A percentile compares a stretch with the other conserved stretches of the same genome.
These are phyloP conservation scores for Amanita thiersii DNA, from an alignment of 768 basidiomycete genomes.

Conservation along the genomic window DNA sequence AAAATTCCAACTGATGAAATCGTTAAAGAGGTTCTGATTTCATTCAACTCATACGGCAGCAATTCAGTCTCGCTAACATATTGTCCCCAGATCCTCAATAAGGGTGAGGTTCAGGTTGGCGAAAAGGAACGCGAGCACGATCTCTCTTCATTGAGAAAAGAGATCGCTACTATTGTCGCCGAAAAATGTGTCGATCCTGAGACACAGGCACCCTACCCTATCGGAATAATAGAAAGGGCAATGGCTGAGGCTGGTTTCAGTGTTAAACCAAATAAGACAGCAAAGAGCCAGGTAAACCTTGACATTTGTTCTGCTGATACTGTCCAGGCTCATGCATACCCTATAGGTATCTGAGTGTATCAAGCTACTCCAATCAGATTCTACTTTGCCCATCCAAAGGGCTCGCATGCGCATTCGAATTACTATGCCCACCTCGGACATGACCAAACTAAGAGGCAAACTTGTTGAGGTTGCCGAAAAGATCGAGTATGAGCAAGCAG, in stretches of 20 bases:
- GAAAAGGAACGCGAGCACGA: slow-evolving; percentile 96
- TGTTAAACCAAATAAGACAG: slow-evolving; percentile 80
- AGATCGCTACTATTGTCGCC: slow-evolving; percentile 90
- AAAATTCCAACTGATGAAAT: slow-evolving; percentile 64
- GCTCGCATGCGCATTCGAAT: slow-evolving; percentile 90
- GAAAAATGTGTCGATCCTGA: slow-evolving; percentile 94
- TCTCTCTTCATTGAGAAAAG: slow-evolving; percentile 68
- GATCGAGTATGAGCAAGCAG: slow-evolving; percentile 76
- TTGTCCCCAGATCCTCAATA: slow-evolving; percentile 69
- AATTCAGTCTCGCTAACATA: background rate
- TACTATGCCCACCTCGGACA: slow-evolving; percentile 60
- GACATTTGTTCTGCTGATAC: no score
- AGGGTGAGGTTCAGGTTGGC: slow-evolving; percentile 94
- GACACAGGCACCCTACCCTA: slow-evolving; percentile 84
- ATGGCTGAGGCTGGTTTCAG: slow-evolving; percentile 95
- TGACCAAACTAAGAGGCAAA: slow-evolving; percentile 60
- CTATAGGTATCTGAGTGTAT: slow-evolving; percentile 84
- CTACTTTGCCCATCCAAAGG: slow-evolving; percentile 86
- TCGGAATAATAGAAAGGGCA: slow-evolving; percentile 95
- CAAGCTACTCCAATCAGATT: slow-evolving; percentile 70
- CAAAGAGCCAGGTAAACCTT: slow-evolving; percentile 90
- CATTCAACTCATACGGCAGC: slow-evolving; percentile 5
- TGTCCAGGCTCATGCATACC: no score
- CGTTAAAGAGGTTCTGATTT: slow-evolving; percentile 63
- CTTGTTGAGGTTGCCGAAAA: slow-evolving; percentile 69